These are phyloP conservation scores for Effrenium voratum DNA, from an alignment of 73 alveolate species.

Conservation along the genomic window DNA sequence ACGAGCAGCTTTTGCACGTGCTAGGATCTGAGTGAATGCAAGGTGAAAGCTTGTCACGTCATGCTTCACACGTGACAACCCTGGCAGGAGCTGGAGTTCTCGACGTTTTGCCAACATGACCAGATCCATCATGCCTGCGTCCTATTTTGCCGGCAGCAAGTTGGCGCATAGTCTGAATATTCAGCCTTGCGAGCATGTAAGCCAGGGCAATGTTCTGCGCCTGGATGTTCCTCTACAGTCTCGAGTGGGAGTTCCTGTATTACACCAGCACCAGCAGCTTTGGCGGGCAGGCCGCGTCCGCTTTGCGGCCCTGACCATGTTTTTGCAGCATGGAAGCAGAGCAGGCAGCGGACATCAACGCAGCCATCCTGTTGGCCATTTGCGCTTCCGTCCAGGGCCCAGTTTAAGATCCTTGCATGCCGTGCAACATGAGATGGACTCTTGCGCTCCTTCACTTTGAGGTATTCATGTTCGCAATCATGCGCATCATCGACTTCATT, in stretches of 20 bases:
- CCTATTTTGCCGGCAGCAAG: slow-evolving; percentile 2
- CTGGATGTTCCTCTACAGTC: slow-evolving; percentile 79
- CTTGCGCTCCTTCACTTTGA: background rate
- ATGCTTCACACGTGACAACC: background rate
- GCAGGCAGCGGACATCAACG: slow-evolving; percentile 74
- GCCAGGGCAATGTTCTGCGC: slow-evolving; percentile 90
- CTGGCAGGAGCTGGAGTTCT: slow-evolving; percentile 64
- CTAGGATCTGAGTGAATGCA: too few species aligned
- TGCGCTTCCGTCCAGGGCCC: slow-evolving; percentile 32
- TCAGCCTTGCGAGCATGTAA: background rate
- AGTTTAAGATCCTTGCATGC: background rate
- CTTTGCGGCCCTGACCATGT: background rate
- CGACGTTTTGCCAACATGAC: slow-evolving; percentile 83
- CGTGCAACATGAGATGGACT: background rate
- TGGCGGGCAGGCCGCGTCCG: slow-evolving; percentile 49
- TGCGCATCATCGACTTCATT: slow-evolving; percentile 68
- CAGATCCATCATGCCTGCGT: slow-evolving; percentile 41
- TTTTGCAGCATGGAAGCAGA: background rate
- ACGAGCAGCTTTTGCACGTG: too few species aligned
- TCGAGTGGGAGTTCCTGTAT: slow-evolving; percentile 74
- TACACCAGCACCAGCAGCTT: slow-evolving; percentile 67
- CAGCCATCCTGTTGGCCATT: slow-evolving; percentile 71
- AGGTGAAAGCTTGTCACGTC: too few species aligned
- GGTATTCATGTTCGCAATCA: slow-evolving; percentile 72
- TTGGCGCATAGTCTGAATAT: too few species aligned